These are phyloP conservation scores for Sicyos baderoa DNA, from an alignment of 306 rosid species.

Conservation along the genomic window DNA sequence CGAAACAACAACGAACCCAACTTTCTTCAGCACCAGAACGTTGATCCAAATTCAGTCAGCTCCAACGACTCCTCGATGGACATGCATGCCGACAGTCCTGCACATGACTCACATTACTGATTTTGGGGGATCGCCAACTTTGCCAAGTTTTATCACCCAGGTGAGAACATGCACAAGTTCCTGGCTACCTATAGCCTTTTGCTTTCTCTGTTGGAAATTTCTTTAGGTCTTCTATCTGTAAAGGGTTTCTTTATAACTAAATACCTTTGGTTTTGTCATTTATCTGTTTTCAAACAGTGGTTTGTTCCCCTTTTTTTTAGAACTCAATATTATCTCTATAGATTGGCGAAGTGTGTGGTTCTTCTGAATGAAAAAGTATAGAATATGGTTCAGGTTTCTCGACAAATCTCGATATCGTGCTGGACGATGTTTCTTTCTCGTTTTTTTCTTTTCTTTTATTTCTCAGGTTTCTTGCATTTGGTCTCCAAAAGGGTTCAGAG, in stretches of 20 bases:
- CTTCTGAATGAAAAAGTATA: constrained; percentile 11
- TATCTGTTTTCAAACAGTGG: constrained; percentile 4
- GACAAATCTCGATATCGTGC: no score
- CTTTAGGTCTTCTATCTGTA: constrained; percentile 18
- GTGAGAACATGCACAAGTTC: not conserved
- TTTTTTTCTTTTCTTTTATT: no score
- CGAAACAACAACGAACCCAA: constrained; percentile 36
- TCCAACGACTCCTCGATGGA: constrained; percentile 77
- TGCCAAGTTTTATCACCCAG: not conserved
- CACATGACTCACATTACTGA: constrained; percentile 25
- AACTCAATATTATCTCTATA: constrained; percentile 17
- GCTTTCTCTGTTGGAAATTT: constrained; percentile 19
- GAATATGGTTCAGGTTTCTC: not conserved
- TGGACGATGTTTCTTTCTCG: no score
- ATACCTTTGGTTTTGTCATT: constrained; percentile 15
- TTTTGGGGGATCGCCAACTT: constrained; percentile 14
- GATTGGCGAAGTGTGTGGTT: constrained; percentile 18
- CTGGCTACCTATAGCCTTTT: constrained; percentile 25
- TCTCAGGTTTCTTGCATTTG: no score
- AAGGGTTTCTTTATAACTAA: constrained; percentile 15
- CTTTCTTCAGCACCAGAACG: constrained; percentile 40
- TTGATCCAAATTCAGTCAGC: constrained; percentile 41
- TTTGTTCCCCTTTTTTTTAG: constrained; percentile 14
- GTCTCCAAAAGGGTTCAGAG: no score
- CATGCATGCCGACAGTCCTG: constrained; percentile 65